These are phyloP conservation scores for Spiromastix sp. DNA, from an alignment of 2,329 filamentous ascomycete species.

Conservation along the genomic window DNA sequence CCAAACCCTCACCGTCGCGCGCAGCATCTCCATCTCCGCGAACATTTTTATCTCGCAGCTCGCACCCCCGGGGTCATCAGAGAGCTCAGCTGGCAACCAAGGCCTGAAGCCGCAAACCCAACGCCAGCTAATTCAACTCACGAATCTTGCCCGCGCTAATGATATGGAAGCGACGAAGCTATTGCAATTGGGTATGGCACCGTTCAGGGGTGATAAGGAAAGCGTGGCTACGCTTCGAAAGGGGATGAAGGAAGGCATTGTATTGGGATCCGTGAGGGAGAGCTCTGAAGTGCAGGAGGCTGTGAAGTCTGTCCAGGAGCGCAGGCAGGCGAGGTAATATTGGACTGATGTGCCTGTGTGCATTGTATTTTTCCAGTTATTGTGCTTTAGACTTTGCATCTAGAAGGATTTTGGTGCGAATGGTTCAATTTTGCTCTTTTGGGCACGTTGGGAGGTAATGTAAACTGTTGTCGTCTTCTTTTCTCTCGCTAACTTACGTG, in stretches of 20 bases:
- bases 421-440: no score
- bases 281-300: conserved; percentile 77
- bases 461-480: no score
- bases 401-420: no score
- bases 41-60: conserved; percentile 79
- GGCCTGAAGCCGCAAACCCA: conserved; percentile 39
- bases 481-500: no score
- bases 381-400: no score
- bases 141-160: conserved; percentile 46
- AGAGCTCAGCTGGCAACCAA: conserved; percentile 19
- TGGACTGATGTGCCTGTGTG: background rate
- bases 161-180: conserved; percentile 62
- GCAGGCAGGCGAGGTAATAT: background rate
- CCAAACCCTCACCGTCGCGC: conserved; percentile 65
- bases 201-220: conserved; percentile 64
- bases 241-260: conserved; percentile 75
- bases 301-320: conserved; percentile 46
- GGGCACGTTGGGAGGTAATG: no score
- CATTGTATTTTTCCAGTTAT: no score
- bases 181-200: conserved; percentile 67
- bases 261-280: conserved; percentile 71
- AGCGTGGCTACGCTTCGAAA: conserved; percentile 54
- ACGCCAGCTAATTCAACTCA: conserved; percentile 58
- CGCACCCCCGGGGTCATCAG: conserved; percentile 51
- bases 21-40: conserved; percentile 65